Percentiles rank a stretch among this genome's conserved stretches.
Evolutionary conservation across 1,284 basidiomycete genomes (phyloP).

Genomic region (Malassezia yamatoensis): DNA sequence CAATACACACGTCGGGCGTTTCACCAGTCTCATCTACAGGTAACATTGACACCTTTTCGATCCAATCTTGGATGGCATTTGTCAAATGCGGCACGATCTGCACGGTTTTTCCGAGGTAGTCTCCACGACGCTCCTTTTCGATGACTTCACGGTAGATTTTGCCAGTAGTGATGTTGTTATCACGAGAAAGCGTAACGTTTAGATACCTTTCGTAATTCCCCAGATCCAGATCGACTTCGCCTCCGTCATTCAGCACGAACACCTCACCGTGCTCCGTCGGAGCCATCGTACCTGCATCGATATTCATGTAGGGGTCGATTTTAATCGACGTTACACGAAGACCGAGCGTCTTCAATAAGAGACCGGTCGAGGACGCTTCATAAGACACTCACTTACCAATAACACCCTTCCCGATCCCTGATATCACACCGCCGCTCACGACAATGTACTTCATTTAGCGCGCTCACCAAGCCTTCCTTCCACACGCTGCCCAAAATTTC

Average conservation of each 20-base stretch:
- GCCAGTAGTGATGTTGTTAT: slow-evolving; percentile 97
- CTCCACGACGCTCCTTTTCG: slow-evolving; percentile 90
- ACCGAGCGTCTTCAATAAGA: slow-evolving; percentile 87
- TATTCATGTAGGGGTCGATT: slow-evolving; percentile 99
- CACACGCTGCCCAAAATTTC: neutral
- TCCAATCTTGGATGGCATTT: slow-evolving; percentile 97
- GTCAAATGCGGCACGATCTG: slow-evolving; percentile 96
- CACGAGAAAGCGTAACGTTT: slow-evolving; percentile 79
- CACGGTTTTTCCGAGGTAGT: slow-evolving; percentile 96
- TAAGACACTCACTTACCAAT: slow-evolving; percentile 33
- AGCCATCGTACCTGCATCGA: slow-evolving; percentile 98
- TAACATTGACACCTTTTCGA: slow-evolving; percentile 81
- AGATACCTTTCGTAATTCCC: slow-evolving; percentile 98
- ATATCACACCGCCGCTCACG: slow-evolving; percentile 50
- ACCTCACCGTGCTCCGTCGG: slow-evolving; percentile 98
- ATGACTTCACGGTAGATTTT: slow-evolving; percentile 97
- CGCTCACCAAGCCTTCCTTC: neutral
- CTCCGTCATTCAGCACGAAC: slow-evolving; percentile 95
- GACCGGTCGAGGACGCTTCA: slow-evolving; percentile 81
- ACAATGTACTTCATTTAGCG: slow-evolving; percentile 50
- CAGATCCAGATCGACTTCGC: slow-evolving; percentile 93
- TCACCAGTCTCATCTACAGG: slow-evolving; percentile 90
- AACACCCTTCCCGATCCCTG: slow-evolving; percentile 51
- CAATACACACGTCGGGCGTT: slow-evolving; percentile 89
- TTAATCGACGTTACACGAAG: slow-evolving; percentile 97